Evolutionary conservation across 2,329 filamentous ascomycete species (phyloP).

Genomic region (Stemphylium beticola): DNA sequence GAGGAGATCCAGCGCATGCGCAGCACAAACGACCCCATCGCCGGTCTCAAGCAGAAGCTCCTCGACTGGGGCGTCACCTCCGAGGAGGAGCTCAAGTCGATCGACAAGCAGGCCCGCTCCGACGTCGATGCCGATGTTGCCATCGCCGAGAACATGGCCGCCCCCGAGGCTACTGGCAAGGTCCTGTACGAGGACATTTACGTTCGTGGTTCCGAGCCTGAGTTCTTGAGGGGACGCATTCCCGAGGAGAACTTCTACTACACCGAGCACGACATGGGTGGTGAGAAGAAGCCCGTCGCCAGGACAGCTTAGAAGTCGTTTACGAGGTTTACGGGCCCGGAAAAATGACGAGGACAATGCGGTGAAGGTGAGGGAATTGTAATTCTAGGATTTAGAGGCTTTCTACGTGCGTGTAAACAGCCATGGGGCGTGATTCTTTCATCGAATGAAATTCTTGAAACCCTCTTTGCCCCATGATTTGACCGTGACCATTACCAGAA

Average conservation of each 20-base stretch:
- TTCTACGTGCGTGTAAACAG: slow-evolving; percentile 20
- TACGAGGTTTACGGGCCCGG: background rate
- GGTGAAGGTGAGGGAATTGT: slow-evolving; percentile 19
- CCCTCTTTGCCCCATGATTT: too few species aligned
- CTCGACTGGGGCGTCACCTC: slow-evolving; percentile 90
- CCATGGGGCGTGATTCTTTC: slow-evolving; percentile 14
- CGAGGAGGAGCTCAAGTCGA: slow-evolving; percentile 93
- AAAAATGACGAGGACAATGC: background rate
- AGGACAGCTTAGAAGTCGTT: slow-evolving; percentile 36
- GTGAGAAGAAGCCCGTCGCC: slow-evolving; percentile 43
- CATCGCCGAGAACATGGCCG: slow-evolving; percentile 84
- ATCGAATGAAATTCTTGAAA: slow-evolving; percentile 1
- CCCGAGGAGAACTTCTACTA: slow-evolving; percentile 93
- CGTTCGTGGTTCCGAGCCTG: slow-evolving; percentile 83
- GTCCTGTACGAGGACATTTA: slow-evolving; percentile 98
- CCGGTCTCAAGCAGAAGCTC: slow-evolving; percentile 96
- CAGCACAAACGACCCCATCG: slow-evolving; percentile 97
- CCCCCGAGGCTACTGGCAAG: slow-evolving; percentile 77
- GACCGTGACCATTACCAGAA: too few species aligned
- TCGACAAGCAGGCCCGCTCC: slow-evolving; percentile 91
- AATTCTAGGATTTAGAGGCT: slow-evolving; percentile 34
- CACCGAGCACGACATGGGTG: slow-evolving; percentile 51
- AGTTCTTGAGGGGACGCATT: slow-evolving; percentile 84
- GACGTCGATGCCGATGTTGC: slow-evolving; percentile 90
- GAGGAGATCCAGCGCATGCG: slow-evolving; percentile 99